These are phyloP conservation scores for Trichophyton benhamiae DNA, from an alignment of 2,329 filamentous ascomycete species.

Conservation along the genomic window DNA sequence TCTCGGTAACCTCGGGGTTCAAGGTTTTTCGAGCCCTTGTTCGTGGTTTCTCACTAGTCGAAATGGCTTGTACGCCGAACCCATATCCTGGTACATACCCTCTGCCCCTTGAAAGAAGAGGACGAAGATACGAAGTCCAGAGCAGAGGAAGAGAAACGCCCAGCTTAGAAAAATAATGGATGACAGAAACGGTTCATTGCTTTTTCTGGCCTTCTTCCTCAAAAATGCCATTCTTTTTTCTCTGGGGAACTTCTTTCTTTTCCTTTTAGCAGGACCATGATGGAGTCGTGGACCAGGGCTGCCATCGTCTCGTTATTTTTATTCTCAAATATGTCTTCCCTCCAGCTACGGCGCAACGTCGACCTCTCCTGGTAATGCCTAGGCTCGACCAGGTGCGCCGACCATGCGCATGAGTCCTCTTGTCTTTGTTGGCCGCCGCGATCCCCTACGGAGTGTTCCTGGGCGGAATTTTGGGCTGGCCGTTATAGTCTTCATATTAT, in stretches of 20 bases:
- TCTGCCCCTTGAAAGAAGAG: background rate
- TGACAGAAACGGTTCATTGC: background rate
- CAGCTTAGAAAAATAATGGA: background rate
- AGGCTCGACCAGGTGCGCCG: background rate
- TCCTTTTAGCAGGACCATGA: background rate
- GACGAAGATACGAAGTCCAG: background rate
- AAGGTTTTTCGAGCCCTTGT: background rate
- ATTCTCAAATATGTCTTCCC: background rate
- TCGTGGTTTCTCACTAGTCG: background rate
- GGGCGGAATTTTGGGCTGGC: background rate
- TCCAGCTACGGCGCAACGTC: background rate
- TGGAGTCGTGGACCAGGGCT: background rate
- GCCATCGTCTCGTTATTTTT: background rate
- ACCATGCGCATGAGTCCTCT: conserved; percentile 1
- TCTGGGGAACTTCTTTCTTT: background rate
- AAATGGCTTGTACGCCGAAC: background rate
- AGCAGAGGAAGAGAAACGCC: background rate
- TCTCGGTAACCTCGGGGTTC: background rate
- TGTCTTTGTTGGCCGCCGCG: background rate
- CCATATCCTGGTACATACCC: background rate
- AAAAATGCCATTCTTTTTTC: background rate
- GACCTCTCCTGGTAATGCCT: background rate
- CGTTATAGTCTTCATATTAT: background rate
- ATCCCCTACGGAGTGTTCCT: background rate
- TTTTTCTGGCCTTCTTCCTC: background rate